Percentiles rank a stretch among this genome's conserved stretches.
These are phyloP conservation scores for Herpomyces periplanetae DNA, from an alignment of 2,329 filamentous ascomycete genomes.

Conservation along the genomic window DNA sequence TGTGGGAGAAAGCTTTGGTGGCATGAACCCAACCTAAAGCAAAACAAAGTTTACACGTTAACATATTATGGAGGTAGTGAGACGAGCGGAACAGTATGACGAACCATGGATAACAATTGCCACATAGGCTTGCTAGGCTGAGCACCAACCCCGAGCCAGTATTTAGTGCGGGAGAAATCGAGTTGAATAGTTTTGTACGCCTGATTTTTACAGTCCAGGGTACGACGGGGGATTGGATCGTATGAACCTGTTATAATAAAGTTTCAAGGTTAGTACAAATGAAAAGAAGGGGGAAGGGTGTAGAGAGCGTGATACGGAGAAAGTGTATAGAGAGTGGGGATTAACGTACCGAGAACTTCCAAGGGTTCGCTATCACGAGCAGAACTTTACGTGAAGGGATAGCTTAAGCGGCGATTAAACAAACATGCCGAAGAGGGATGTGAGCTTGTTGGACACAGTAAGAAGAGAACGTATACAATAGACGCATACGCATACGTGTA, in stretches of 20 bases:
- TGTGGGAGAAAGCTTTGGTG: too few species aligned
- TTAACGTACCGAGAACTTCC: slow-evolving; percentile 31
- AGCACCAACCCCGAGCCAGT: slow-evolving; percentile 87
- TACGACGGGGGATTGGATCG: slow-evolving; percentile 16
- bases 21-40: too few species aligned
- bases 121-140: slow-evolving; percentile 70
- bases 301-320: too few species aligned
- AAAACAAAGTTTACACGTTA: too few species aligned
- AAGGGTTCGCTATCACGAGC: slow-evolving; percentile 57
- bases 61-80: too few species aligned
- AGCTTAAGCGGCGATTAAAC: slow-evolving; percentile 1
- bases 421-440: too few species aligned
- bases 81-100: too few species aligned
- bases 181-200: slow-evolving; percentile 71
- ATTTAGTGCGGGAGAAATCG: slow-evolving; percentile 38
- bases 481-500: too few species aligned
- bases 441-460: too few species aligned
- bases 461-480: not conserved
- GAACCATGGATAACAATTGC: slow-evolving; percentile 45
- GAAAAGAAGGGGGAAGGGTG: slow-evolving; percentile 1
- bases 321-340: too few species aligned
- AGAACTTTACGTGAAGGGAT: slow-evolving; percentile 14
- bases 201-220: slow-evolving; percentile 14
- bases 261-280: not conserved
- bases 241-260: slow-evolving; percentile 11